Evolutionary conservation across 176 grass and related monocot genomes (phyloP).

Genomic region (Thalia dealbata): DNA sequence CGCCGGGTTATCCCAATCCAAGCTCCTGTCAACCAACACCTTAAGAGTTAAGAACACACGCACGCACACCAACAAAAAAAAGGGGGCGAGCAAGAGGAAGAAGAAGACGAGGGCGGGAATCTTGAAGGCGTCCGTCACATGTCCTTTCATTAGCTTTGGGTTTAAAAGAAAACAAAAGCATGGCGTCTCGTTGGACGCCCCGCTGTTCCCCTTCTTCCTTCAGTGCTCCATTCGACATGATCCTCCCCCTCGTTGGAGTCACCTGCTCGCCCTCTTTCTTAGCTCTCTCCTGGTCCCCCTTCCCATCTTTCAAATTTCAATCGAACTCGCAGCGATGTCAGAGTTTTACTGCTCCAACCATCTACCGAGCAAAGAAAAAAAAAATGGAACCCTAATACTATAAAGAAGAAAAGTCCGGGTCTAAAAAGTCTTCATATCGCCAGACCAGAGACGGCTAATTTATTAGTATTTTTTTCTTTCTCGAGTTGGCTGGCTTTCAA

Average conservation of each 20-base stretch:
- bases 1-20: conserved; percentile 61
- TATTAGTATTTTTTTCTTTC: neutral
- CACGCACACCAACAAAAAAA: too few species aligned
- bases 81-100: too few species aligned
- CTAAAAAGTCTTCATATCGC: neutral
- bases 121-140: neutral
- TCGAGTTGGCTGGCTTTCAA: neutral
- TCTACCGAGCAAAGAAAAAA: too few species aligned
- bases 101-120: neutral
- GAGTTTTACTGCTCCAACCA: too few species aligned
- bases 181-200: neutral
- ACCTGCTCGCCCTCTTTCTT: neutral
- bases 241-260: neutral
- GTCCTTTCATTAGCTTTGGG: neutral
- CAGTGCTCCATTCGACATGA: neutral
- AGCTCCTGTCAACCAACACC: conserved; percentile 25
- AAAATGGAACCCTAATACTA: too few species aligned
- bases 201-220: neutral
- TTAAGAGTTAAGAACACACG: neutral
- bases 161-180: neutral
- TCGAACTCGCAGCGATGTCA: too few species aligned
- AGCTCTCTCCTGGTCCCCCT: too few species aligned
- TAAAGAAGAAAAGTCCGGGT: neutral
- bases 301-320: too few species aligned
- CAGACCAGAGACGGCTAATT: too few species aligned